Evolutionary conservation across 257 asterid genomes (phyloP).

Genomic region (Solanum pennellii): DNA sequence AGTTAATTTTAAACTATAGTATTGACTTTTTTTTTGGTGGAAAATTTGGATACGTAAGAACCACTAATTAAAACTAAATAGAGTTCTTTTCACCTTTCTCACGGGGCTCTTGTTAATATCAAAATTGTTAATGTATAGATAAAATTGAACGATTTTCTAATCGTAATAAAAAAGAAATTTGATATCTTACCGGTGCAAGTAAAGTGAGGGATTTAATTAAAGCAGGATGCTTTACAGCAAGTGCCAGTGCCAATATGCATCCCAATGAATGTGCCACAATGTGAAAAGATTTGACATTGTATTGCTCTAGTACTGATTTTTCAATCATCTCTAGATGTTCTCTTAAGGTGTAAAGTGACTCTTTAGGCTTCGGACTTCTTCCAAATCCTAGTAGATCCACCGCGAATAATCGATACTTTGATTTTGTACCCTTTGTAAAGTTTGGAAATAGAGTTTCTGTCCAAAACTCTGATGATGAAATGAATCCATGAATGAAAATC

Average conservation of each 20-base stretch:
- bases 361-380: conserved; percentile 79
- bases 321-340: conserved; percentile 95
- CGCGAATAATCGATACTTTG: conserved; percentile 66
- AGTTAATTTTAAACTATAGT: not conserved
- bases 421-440: conserved; percentile 46
- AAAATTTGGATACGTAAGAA: not conserved
- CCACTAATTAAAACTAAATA: not conserved
- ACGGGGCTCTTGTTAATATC: not conserved
- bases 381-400: conserved; percentile 93
- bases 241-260: conserved; percentile 87
- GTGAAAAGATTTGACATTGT: conserved; percentile 74
- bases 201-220: conserved; percentile 67
- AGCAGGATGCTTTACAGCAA: conserved; percentile 55
- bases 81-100: no score
- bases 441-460: conserved; percentile 82
- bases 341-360: conserved; percentile 67
- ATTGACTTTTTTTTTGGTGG: not conserved
- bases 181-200: conserved; percentile 63
- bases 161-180: not conserved
- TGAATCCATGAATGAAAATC: conserved; percentile 83
- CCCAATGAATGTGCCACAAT: conserved; percentile 94
- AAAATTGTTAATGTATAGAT: not conserved
- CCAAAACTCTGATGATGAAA: conserved; percentile 88
- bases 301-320: conserved; percentile 52
- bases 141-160: no score